Base-by-base conservation (phyloP, 371 early-diverging fungal genomes). In the Coemansia sp. region DNA sequence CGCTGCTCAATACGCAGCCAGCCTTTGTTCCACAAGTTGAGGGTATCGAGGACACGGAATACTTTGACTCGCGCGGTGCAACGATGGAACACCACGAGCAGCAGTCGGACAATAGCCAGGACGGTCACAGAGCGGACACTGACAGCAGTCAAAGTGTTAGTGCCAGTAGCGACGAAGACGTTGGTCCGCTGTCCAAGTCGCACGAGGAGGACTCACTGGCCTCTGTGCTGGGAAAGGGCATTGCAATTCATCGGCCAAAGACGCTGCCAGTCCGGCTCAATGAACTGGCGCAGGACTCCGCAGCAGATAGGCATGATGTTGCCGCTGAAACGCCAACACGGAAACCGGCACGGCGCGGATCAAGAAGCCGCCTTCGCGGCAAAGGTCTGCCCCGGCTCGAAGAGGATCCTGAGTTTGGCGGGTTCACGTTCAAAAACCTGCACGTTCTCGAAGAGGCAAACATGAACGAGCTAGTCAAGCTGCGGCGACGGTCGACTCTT, bases 41-140 rank as follows among this genome's bases (percentile, higher is more conserved):
- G 4, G 79, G 83, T 47, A 77, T 82, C 42, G 94, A 94, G 42
- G 96, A 96, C 63, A 95, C 96, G 0, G 91, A 90, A 24, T 96
- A 96, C 75, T 98, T 98, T 86, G 98, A 98, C 72, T 64, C 83
- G 10, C 82, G 98, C 14, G 96, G 96, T 2, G 88, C 88, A 1
- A 67, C 60, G 2, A 50, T 77, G 54, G 68, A 71, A 16, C 57
- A 49, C 14, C 29, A 55, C 16, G 14, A 4, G 14, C 14, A 4
- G 33, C 3, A 31, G 9, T 39, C 39, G 14, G 39, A 11, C 12
- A n/a, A 37, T 4, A 29, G 37, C 10, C 38, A 46, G n/a, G 14
- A 39, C 14, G 14, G 40, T 0, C 34, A 16, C 12, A n/a, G 34
- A 16, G 12, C 52, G 10, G 52, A 52, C 5, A 9, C 5, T 10